Conservation (phyloP, 345 rosid genomes). For the Isatis tinctoria region DNA sequence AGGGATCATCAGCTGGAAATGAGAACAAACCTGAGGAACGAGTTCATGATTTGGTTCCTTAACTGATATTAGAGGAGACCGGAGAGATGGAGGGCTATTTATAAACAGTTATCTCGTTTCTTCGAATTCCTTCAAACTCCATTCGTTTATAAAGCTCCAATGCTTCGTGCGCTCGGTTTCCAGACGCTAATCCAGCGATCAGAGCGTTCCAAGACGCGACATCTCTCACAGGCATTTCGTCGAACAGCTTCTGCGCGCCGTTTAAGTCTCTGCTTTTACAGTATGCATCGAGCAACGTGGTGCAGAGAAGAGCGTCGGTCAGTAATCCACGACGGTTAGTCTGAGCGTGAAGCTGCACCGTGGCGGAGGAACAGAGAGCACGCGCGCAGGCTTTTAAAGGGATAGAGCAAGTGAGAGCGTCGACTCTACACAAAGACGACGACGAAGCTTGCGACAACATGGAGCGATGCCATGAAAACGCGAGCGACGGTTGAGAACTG, state of each 20-base stretch:
- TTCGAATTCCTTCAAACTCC: slow-evolving; percentile 47
- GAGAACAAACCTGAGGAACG: too few species aligned
- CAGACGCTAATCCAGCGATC: slow-evolving; percentile 68
- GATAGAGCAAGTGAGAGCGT: slow-evolving; percentile 83
- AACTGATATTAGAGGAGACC: too few species aligned
- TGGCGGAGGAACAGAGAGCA: slow-evolving; percentile 42
- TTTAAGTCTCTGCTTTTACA: slow-evolving; percentile 56
- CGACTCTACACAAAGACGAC: slow-evolving; percentile 35
- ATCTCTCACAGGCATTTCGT: slow-evolving; percentile 68
- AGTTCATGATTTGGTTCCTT: too few species aligned
- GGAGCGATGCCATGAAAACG: slow-evolving; percentile 55
- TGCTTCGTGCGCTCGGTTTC: slow-evolving; percentile 58
- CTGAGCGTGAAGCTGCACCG: slow-evolving; percentile 58
- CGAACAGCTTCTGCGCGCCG: slow-evolving; percentile 57
- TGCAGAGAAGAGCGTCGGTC: slow-evolving; percentile 65
- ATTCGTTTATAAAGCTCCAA: slow-evolving; percentile 57
- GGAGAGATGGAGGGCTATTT: too few species aligned
- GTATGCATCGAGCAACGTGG: slow-evolving; percentile 69
- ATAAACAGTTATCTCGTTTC: slow-evolving; percentile 68
- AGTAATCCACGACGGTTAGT: slow-evolving; percentile 47
- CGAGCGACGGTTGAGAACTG: slow-evolving; percentile 46
- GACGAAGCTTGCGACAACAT: slow-evolving; percentile 40
- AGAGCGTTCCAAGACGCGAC: slow-evolving; percentile 85
- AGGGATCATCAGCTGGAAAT: too few species aligned
- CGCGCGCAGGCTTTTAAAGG: slow-evolving; percentile 80